Evolutionary conservation across 495 filamentous ascomycete species (phyloP).

Genomic region (Trichoderma asperelloides): DNA sequence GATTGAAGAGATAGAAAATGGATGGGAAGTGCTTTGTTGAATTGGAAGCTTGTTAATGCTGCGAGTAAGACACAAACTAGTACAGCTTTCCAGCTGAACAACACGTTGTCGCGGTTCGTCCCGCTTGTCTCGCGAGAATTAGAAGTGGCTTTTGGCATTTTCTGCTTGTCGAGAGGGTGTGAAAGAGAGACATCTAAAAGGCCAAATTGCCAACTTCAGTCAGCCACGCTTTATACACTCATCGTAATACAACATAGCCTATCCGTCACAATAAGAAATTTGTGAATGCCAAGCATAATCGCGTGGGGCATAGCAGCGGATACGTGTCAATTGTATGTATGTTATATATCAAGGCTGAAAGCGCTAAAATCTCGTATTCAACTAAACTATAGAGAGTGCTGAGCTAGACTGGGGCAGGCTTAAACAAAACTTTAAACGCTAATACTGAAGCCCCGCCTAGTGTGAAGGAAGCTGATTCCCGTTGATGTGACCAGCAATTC

Average conservation of each 20-base stretch:
- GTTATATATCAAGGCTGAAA: background rate
- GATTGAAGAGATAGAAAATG: background rate
- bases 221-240: background rate
- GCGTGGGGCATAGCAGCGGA: background rate
- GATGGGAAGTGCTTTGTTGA: background rate
- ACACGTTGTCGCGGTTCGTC: background rate
- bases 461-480: no score
- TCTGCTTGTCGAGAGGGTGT: background rate
- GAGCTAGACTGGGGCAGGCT: no score
- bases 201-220: background rate
- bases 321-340: background rate
- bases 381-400: background rate
- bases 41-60: background rate
- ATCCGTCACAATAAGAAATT: background rate
- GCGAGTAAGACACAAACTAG: background rate
- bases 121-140: background rate
- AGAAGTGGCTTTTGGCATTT: background rate
- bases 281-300: background rate
- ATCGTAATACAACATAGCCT: background rate
- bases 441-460: no score
- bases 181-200: background rate
- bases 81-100: background rate
- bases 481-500: no score
- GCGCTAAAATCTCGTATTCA: background rate
- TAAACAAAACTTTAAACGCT: no score